Evolutionary conservation across 306 rosid species (phyloP), one percentile per base, ranked within the genome.

Genomic region (Corylus avellana): DNA sequence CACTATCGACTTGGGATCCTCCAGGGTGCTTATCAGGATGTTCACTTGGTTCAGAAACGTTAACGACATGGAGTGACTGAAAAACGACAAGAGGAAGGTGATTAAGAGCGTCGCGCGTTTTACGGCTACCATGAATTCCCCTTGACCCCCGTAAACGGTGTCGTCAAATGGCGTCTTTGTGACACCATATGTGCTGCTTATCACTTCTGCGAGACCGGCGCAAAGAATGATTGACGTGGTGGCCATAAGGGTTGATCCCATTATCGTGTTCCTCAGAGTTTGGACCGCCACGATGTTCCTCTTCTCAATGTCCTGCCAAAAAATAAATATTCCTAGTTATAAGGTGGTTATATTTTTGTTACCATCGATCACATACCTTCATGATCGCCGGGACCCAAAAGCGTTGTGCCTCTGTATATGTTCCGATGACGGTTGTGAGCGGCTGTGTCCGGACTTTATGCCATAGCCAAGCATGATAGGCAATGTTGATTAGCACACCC

Each of bases 161-260:
- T 85, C 91, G 77, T 83, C 85, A 12, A 85, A 66, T 0, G 91
- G 91, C 39, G 35, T 32, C 35, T 88, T 85, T 61, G 85, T 85
- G 16, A 88, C 83, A 25, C 86, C 85, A 76, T 88, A 88, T 5
- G 89, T 85, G 89, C 89, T 88, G 77, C 91, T 88, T 12, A 83
- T 74, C 7, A 85, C 87, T 13, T 89, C 91, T 1, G 91, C 89
- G 4, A 88, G 81, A 2, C 91, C 91, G 3, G 54, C 76, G 74
- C 87, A 85, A 1, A 88, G 83, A 1, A 88, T 87, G 74, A 88
- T 81, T 0, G 91, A 83, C 0, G 89, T 88, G 7, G 91, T 88
- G 74, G 91, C 91, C 91, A 88, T 88, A 22, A 88, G 78, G 68
- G 89, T 88, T 72, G 87, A 85, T 54, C 89, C 91, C 91, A 88